Evolutionary conservation across 768 basidiomycete species (phyloP), one percentile per base, ranked within the genome.

Genomic region (Podaxis sp.): DNA sequence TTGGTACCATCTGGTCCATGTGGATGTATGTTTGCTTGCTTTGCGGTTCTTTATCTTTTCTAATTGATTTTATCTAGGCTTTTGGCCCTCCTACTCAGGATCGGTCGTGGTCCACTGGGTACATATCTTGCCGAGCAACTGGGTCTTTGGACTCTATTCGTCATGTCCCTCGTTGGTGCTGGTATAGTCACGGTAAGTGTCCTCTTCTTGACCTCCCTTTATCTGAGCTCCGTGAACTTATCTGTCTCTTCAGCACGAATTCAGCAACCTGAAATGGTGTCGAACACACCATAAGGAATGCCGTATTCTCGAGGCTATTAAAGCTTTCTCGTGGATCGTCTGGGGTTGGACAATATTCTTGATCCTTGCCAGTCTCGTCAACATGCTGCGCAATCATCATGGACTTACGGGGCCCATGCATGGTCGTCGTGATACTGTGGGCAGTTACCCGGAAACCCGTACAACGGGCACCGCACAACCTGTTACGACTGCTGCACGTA

Each of bases 271-370:
- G 7, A 76, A 76, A n/a, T 84, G 79, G 71, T 91, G 90, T 73
- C 80, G 83, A 62, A 72, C 73, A 30, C 52, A 58, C 36, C 52
- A 58, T 40, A 76, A 76, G 62, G 74, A 76, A 26, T 91, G 90
- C 72, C 82, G 84, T 15, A 71, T 88, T 56, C 80, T 91, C 26
- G 84, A 85, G 4, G 80, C 84, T 1, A 80, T 91, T 73, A 78
- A 89, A 46, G 88, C 86, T 0, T 88, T 89, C 61, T 77, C 86
- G 13, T 91, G 89, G 88, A 80, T 89, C 30, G 80, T 80, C 64
- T 91, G 84, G 81, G 75, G 80, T 65, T 69, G 84, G 40, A 70
- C 80, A 17, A 73, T 82, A 53, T 76, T 83, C 68, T 75, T 87
- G 71, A 66, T 86, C 58, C 28, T 83, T 65, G 70, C 78, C n/a